Evolutionary conservation across 2,329 filamentous ascomycete species (phyloP).

Genomic region (Pyrenochaeta sp.): DNA sequence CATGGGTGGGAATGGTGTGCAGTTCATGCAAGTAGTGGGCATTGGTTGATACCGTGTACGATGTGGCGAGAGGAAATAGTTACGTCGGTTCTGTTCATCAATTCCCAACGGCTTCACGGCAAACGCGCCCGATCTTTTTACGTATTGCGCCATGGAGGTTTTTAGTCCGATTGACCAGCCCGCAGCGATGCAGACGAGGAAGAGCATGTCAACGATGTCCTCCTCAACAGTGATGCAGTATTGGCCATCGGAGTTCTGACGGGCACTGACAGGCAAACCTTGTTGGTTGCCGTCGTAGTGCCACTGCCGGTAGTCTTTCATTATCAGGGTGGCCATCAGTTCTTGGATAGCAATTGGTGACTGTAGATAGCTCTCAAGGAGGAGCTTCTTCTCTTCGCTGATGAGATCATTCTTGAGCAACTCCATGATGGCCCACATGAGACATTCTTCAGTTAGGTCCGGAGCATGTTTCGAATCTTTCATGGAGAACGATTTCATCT

Average conservation of each 20-base stretch:
- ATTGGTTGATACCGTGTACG: conserved; percentile 4
- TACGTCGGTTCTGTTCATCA: conserved; percentile 18
- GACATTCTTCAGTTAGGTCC: conserved; percentile 50
- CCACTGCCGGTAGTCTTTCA: conserved; percentile 35
- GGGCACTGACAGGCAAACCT: conserved; percentile 32
- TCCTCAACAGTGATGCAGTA: conserved; percentile 35
- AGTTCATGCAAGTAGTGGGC: conserved; percentile 10
- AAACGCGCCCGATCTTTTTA: conserved; percentile 7
- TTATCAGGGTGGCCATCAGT: conserved; percentile 30
- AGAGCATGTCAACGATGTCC: conserved; percentile 37
- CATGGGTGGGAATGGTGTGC: conserved; percentile 12
- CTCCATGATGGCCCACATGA: conserved; percentile 58
- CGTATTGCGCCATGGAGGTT: conserved; percentile 9
- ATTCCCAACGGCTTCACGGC: background rate
- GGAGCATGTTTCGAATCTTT: conserved; percentile 8
- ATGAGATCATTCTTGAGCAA: conserved; percentile 59
- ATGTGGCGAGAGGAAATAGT: conserved; percentile 27
- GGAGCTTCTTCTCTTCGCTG: conserved; percentile 56
- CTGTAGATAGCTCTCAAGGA: conserved; percentile 34
- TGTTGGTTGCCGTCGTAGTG: conserved; percentile 26
- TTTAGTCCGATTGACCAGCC: conserved; percentile 33
- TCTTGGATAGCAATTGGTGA: conserved; percentile 30
- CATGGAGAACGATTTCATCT: too few relatives aligned
- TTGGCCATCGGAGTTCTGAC: conserved; percentile 28
- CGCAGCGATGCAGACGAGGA: conserved; percentile 30